These are phyloP conservation scores for Colletotrichum higginsianum DNA, from an alignment of 2,329 filamentous ascomycete species.

Conservation along the genomic window DNA sequence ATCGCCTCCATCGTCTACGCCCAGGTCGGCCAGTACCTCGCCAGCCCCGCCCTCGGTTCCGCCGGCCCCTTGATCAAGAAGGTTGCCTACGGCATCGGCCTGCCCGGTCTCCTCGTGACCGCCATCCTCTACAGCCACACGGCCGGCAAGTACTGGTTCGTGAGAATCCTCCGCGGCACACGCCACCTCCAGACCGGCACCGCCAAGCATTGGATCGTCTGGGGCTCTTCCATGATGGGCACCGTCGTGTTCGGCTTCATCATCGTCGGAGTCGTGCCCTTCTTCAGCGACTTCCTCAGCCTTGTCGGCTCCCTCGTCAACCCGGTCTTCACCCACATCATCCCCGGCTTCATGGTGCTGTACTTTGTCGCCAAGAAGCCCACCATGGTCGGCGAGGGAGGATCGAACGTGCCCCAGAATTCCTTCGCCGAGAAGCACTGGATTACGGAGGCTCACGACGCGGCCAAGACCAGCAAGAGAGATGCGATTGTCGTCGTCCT, in stretches of 20 bases:
- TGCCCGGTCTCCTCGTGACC: conserved; percentile 65
- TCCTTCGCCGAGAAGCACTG: neutral
- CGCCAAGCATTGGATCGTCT: conserved; percentile 60
- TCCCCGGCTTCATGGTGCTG: conserved; percentile 48
- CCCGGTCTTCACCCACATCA: conserved; percentile 49
- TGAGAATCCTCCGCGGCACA: conserved; percentile 61
- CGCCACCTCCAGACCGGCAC: conserved; percentile 64
- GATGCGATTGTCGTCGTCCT: neutral
- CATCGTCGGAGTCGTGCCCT: conserved; percentile 63
- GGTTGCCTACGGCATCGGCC: conserved; percentile 63
- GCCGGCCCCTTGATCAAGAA: conserved; percentile 62
- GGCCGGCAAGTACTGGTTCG: conserved; percentile 65
- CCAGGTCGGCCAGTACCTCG: conserved; percentile 62
- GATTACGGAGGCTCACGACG: conserved; percentile 6
- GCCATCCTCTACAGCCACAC: conserved; percentile 66
- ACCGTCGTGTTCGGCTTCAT: conserved; percentile 61
- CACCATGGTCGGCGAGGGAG: conserved; percentile 18
- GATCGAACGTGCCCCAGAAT: neutral
- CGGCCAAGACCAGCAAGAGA: conserved; percentile 5
- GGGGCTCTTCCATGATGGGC: conserved; percentile 61
- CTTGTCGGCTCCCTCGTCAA: conserved; percentile 56
- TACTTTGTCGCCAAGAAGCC: conserved; percentile 45
- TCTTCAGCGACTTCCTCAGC: conserved; percentile 67
- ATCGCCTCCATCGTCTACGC: conserved; percentile 66
- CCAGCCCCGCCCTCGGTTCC: conserved; percentile 62